Evolutionary conservation across 2,329 filamentous ascomycete genomes (phyloP).

Genomic region (Graphilbum fragrans): DNA sequence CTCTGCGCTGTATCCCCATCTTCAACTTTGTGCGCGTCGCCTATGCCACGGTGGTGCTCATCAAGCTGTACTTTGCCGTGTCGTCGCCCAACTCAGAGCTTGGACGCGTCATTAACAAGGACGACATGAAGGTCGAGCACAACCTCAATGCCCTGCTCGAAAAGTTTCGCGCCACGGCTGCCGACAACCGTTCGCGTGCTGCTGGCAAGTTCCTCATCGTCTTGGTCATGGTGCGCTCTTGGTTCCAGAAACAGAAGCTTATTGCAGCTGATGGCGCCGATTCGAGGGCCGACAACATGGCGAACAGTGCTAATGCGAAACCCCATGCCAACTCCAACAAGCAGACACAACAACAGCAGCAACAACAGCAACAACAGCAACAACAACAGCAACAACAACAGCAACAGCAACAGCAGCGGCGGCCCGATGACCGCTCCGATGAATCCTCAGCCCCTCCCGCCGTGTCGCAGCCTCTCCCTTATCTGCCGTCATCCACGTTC

Average conservation of each 20-base stretch:
- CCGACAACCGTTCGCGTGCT: conserved; percentile 50
- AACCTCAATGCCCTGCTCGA: conserved; percentile 61
- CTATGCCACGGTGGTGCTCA: conserved; percentile 58
- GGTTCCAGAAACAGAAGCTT: conserved; percentile 42
- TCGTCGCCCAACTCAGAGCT: conserved; percentile 52
- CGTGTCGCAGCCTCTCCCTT: too few species aligned
- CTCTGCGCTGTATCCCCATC: conserved; percentile 54
- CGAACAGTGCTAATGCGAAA: not conserved
- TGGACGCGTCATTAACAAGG: conserved; percentile 55
- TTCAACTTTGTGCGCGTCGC: conserved; percentile 61
- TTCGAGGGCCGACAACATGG: not conserved
- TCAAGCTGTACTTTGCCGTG: conserved; percentile 62
- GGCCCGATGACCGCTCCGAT: too few species aligned
- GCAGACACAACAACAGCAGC: not conserved
- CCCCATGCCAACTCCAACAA: not conserved
- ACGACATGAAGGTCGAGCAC: conserved; percentile 50
- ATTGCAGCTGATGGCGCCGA: not conserved
- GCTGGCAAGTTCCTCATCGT: conserved; percentile 61
- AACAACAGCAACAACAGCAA: not conserved
- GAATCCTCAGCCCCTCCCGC: too few species aligned
- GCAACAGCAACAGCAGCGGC: not conserved
- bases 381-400: not conserved
- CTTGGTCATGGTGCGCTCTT: conserved; percentile 55
- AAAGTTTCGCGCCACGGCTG: conserved; percentile 52
- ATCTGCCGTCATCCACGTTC: too few species aligned